Evolutionary conservation across 2,329 filamentous ascomycete genomes (phyloP).

Genomic region (Nemania sp.): DNA sequence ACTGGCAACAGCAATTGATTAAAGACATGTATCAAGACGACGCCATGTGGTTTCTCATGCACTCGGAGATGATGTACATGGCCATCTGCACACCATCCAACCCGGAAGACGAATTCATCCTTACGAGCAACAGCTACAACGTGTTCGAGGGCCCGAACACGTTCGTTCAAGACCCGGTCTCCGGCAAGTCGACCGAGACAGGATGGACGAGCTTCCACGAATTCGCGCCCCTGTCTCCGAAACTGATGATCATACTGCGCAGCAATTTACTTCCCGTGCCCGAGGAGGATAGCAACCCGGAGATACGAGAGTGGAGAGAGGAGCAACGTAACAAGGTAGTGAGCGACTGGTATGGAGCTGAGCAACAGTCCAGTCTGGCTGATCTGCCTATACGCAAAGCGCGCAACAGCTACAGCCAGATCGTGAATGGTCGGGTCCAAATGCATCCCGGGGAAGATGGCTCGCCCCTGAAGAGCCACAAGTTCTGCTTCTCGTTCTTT

Average conservation of each 20-base stretch:
- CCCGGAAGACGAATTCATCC: constrained; percentile 21
- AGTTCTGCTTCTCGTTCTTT: constrained; percentile 40
- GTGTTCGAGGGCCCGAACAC: constrained; percentile 36
- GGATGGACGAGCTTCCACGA: constrained; percentile 32
- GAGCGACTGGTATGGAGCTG: constrained; percentile 14
- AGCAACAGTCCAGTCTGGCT: constrained; percentile 27
- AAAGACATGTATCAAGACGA: constrained; percentile 32
- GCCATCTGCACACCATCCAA: constrained; percentile 35
- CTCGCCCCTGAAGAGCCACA: constrained; percentile 22
- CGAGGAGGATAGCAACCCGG: constrained; percentile 27
- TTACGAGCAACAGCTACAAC: constrained; percentile 27
- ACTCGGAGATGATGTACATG: constrained; percentile 34
- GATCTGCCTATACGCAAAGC: constrained; percentile 38
- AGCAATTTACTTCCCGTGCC: constrained; percentile 25
- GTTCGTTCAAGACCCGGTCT: constrained; percentile 17
- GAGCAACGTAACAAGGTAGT: constrained; percentile 6
- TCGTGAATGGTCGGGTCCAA: constrained; percentile 29
- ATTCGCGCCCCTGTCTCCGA: constrained; percentile 37
- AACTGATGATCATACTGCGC: constrained; percentile 36
- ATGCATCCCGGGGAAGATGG: constrained; percentile 20
- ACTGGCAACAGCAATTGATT: constrained; percentile 31
- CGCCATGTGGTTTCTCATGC: constrained; percentile 32
- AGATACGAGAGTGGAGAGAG: constrained; percentile 16
- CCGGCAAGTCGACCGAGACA: constrained; percentile 11
- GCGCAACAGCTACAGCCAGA: constrained; percentile 32